Evolutionary conservation across 176 grass and related monocot genomes (phyloP), one percentile per base, ranked within the genome.

Genomic region (Triticum monococcum): DNA sequence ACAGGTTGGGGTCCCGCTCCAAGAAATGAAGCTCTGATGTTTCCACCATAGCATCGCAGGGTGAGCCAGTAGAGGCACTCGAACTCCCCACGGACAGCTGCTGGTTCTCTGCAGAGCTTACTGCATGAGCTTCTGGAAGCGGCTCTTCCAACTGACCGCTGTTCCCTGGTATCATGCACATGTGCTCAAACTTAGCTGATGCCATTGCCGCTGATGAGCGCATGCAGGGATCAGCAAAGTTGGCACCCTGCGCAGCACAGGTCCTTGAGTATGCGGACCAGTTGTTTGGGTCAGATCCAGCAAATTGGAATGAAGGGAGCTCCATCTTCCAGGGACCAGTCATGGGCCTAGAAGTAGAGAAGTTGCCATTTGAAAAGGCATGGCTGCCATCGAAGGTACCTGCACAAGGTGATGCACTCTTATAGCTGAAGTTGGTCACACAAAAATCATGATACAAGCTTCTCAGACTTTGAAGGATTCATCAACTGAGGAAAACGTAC

Each of bases 241-340:
- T 86, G 37, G 45, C 79, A 76, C 32, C 57, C 70, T 86, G 90
- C 83, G 81, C 65, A 9, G 79, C 75, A 71, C 75, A 56, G 79
- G 72, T 81, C 26, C 68, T 90, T 81, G 67, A 89, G 64, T 50
- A 46, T 14, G 9, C 48, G 26, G 40, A 65, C 89, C 88, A 91
- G 60, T 67, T 83, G 78, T 77, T 89, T 79, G 78, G 84, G 86
- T 96, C 88, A 75, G 84, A 91, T 88, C 88, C 88, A 22, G 78
- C 73, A 96, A 87, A 87, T 98, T 98, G 97, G 97, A 96, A 71
- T 98, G 91, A 98, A 98, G 97, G 97, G 97, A 98, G 92, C 97
- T 96, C 97, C 82, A 86, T 89, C 97, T 98, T 92, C 91, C 66
- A 84, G 64, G 88, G 54, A 85, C 85, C 82, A 89, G 22, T 82